Percentiles rank a stretch among this genome's conserved stretches.
Evolutionary conservation across 129 eudicot species (phyloP).

Genomic region (sunflower (Helianthus annuus)): HanXRQr2.0-SUNRISE NC_035444.2:59662441-59662940

Average conservation of each 20-base stretch:
- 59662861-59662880: constrained; percentile 43
- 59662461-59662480: constrained; percentile 75
- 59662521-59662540: constrained; percentile 26
- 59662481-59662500: constrained; percentile 70
- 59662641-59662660: constrained; percentile 25
- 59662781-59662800: constrained; percentile 19
- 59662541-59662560: neutral
- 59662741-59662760: neutral
- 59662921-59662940: too few relatives aligned
- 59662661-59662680: neutral
- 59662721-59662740: too few relatives aligned
- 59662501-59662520: constrained; percentile 82
- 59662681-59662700: too few relatives aligned
- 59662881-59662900: neutral
- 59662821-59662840: constrained; percentile 17
- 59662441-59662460: constrained; percentile 61
- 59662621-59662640: constrained; percentile 22
- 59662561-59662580: too few relatives aligned
- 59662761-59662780: constrained; percentile 13
- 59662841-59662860: constrained; percentile 47
- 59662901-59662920: neutral
- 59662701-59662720: too few relatives aligned
- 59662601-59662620: neutral
- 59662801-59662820: constrained; percentile 4
- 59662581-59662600: neutral